These are phyloP conservation scores for Vicia sativa DNA, from an alignment of 306 rosid genomes.

Conservation along the genomic window DNA sequence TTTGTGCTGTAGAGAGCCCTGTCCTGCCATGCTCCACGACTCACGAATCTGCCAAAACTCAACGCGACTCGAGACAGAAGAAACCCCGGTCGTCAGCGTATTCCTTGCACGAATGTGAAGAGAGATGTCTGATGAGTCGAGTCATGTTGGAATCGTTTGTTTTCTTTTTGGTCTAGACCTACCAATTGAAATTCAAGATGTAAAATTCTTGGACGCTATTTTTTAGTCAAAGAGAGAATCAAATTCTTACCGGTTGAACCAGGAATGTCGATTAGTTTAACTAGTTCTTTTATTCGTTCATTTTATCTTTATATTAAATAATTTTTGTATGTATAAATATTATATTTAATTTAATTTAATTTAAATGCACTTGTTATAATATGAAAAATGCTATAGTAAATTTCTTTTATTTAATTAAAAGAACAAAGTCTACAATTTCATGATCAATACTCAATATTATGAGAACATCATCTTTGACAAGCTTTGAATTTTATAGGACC, in stretches of 20 bases:
- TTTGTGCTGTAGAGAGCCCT: slow-evolving; percentile 67
- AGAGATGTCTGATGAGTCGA: slow-evolving; percentile 28
- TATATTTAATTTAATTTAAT: background rate
- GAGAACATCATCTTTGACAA: background rate
- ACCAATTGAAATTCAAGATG: background rate
- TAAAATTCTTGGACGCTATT: background rate
- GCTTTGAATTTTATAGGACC: slow-evolving; percentile 11
- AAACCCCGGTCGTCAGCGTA: slow-evolving; percentile 39
- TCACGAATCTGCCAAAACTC: slow-evolving; percentile 44
- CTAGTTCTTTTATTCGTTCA: slow-evolving; percentile 36
- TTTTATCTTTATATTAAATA: slow-evolving; percentile 10
- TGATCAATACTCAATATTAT: no score
- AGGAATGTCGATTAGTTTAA: background rate
- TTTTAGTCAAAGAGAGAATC: background rate
- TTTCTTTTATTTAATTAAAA: no score
- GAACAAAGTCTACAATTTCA: no score
- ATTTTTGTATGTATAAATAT: background rate
- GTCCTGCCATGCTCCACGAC: slow-evolving; percentile 49
- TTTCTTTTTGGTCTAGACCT: background rate
- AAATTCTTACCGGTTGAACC: background rate
- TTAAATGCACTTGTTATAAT: background rate
- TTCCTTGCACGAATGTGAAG: slow-evolving; percentile 44
- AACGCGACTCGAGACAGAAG: slow-evolving; percentile 41
- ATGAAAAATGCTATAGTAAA: background rate
- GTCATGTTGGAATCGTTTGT: no score